Evolutionary conservation across 129 eudicot genomes (phyloP), one percentile per base, ranked within the genome.

Genomic region (Flaveria bidentis): DNA sequence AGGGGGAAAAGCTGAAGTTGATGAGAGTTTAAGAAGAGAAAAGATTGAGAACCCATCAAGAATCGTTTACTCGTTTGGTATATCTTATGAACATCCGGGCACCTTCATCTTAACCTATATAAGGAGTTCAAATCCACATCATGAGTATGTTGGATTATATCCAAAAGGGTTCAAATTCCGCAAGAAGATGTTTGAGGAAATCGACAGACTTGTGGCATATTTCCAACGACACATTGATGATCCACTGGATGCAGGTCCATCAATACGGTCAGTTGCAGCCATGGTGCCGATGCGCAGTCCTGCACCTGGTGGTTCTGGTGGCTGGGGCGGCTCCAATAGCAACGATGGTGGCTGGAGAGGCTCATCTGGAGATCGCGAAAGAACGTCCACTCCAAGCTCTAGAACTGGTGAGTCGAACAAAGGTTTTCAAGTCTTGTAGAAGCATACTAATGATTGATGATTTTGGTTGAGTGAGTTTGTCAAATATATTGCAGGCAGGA

Each of bases 131-230:
- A 91, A 85, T 75, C 99, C 99, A 9, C 99, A 89, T 84, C 99
- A 95, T 17, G 99, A 95, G 86, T 95, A 83, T 83, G 80, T 95
- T 67, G 96, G 97, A 26, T 76, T 95, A 49, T 91, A 87, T 73
- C 99, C 99, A 6, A 91, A 88, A 78, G 99, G 99, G 67, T 95
- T 95, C 62, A 95, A 87, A 80, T 95, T 95, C 80, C 86, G 99
- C 14, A 89, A 88, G 74, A 86, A 87, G 84, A 89, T 89, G 96
- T 95, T 89, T 70, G 96, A 88, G 86, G 89, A 88, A 61, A 83
- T 95, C 28, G 99, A 95, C 64, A 85, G 92, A 67, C 95, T 95
- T 15, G 88, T 91, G 41, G 88, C 88, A 4, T 89, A 91, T 85
- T 95, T 95, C 55, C 97, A 91, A 85, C 77, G 88, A 58, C 99